These are phyloP conservation scores for Crucibulum laeve DNA, from an alignment of 768 basidiomycete species.

Conservation along the genomic window DNA sequence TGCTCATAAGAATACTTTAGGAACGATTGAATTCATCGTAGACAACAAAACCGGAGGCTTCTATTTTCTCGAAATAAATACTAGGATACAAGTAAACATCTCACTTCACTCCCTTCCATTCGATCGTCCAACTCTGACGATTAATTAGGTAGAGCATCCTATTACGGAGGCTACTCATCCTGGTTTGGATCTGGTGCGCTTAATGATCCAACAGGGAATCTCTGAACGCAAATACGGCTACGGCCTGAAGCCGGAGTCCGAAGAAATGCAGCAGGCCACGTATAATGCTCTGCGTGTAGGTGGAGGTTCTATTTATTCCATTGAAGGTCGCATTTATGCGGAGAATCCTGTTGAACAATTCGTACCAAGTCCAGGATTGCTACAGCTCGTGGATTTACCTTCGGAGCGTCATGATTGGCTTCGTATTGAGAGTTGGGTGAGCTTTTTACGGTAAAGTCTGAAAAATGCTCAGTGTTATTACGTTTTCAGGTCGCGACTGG, in stretches of 20 bases:
- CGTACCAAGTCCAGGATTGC: slow-evolving; percentile 53
- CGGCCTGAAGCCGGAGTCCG: slow-evolving; percentile 8
- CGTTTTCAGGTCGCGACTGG: slow-evolving; percentile 40
- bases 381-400: slow-evolving; percentile 47
- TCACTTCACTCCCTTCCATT: neutral
- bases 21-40: slow-evolving; percentile 67
- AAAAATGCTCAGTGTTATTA: neutral
- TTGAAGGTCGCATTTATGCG: slow-evolving; percentile 58
- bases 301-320: slow-evolving; percentile 29
- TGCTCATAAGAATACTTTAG: slow-evolving; percentile 18
- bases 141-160: slow-evolving; percentile 61
- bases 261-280: slow-evolving; percentile 30
- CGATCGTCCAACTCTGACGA: slow-evolving; percentile 1
- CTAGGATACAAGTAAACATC: slow-evolving; percentile 47
- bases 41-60: slow-evolving; percentile 47
- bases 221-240: slow-evolving; percentile 21
- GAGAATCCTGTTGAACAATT: slow-evolving; percentile 60
- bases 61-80: slow-evolving; percentile 74
- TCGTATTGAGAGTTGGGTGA: slow-evolving; percentile 57
- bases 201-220: slow-evolving; percentile 61
- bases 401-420: slow-evolving; percentile 40
- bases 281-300: slow-evolving; percentile 21
- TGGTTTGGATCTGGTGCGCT: slow-evolving; percentile 55
- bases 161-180: slow-evolving; percentile 55
- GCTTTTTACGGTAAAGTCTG: slow-evolving; percentile 3